These are phyloP conservation scores for Cichorium intybus DNA, from an alignment of 140 eudicot species.

Conservation along the genomic window DNA sequence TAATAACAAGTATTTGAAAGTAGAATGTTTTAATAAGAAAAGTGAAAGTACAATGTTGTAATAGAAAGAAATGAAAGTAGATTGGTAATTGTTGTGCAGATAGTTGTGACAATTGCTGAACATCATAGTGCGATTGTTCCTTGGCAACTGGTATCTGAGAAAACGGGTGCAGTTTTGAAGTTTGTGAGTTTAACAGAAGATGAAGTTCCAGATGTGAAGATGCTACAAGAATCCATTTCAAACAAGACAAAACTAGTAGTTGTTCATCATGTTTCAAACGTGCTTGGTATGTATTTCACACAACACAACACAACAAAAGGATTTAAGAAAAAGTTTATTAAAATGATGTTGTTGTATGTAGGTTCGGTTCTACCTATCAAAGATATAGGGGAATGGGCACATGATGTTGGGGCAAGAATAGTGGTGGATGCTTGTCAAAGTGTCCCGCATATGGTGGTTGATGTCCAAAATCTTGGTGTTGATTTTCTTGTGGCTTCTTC, in stretches of 20 bases:
- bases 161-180: constrained; percentile 74
- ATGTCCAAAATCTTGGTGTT: constrained; percentile 74
- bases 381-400: constrained; percentile 79
- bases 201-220: constrained; percentile 77
- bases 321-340: too few species aligned
- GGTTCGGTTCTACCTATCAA: constrained; percentile 87
- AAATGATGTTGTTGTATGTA: constrained; percentile 24
- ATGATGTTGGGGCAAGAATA: constrained; percentile 88
- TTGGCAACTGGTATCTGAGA: constrained; percentile 92
- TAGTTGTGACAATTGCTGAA: constrained; percentile 81
- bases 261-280: constrained; percentile 91
- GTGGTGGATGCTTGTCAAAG: constrained; percentile 99
- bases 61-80: neutral
- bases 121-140: constrained; percentile 99
- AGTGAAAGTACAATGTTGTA: neutral
- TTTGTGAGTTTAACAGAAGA: constrained; percentile 70
- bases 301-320: too few species aligned
- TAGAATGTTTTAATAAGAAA: constrained; percentile 1
- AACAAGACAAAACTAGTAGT: constrained; percentile 76
- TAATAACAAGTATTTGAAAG: neutral
- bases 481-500: constrained; percentile 99
- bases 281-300: constrained; percentile 59
- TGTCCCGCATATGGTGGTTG: constrained; percentile 98
- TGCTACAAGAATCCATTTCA: constrained; percentile 61
- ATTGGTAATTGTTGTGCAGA: constrained; percentile 44